Evolutionary conservation across 805 yeast species (phyloP).

Genomic region (Barnettozyma pratensis): DNA sequence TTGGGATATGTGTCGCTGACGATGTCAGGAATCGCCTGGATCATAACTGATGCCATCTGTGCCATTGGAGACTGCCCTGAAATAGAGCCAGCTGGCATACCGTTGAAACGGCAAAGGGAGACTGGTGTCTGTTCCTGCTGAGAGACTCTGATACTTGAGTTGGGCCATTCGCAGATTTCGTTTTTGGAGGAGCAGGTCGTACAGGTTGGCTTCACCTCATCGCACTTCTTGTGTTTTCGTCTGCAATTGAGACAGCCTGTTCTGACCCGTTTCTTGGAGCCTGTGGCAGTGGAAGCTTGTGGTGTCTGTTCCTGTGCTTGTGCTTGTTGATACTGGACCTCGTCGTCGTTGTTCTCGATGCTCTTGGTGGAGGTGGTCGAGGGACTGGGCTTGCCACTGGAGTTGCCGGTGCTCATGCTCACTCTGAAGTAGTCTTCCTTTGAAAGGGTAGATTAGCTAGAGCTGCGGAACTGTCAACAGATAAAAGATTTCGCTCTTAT

Average conservation of each 20-base stretch:
- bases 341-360: not conserved
- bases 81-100: no score
- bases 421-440: not conserved
- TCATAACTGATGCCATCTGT: no score
- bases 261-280: slow-evolving; percentile 32
- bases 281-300: not conserved
- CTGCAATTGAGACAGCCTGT: slow-evolving; percentile 60
- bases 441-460: not conserved
- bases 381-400: not conserved
- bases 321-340: no score
- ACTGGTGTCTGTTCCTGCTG: slow-evolving; percentile 1
- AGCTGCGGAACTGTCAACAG: no score
- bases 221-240: slow-evolving; percentile 61
- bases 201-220: slow-evolving; percentile 40
- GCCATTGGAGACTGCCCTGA: no score
- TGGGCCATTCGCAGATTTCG: slow-evolving; percentile 22
- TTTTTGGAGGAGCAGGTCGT: slow-evolving; percentile 35
- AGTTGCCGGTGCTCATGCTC: not conserved
- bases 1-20: not conserved
- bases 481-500: no score
- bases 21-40: no score
- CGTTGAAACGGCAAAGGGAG: not conserved
- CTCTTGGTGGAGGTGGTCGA: not conserved
- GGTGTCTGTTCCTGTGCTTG: not conserved
- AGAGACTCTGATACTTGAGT: not conserved